Percentiles rank a stretch among this genome's conserved stretches.
These are phyloP conservation scores for Aspergillus sp. DNA, from an alignment of 2,329 filamentous ascomycete species.

Conservation along the genomic window DNA sequence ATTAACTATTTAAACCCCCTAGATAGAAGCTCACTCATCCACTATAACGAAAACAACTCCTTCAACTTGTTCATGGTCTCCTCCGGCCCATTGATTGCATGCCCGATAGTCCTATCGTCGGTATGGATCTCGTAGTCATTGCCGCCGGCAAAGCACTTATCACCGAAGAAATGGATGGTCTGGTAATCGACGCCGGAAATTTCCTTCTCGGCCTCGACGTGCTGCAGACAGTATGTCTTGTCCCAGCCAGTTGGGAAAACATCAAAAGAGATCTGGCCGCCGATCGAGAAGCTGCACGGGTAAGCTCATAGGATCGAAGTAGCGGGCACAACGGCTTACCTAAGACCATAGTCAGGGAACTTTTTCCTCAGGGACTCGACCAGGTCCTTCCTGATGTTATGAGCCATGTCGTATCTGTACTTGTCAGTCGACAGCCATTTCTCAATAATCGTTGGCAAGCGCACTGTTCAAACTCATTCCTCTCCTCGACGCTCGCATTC, in stretches of 20 bases:
- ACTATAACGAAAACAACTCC: constrained; percentile 64
- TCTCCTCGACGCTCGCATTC: constrained; percentile 72
- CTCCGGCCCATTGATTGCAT: constrained; percentile 70
- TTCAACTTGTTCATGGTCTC: constrained; percentile 74
- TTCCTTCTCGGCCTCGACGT: constrained; percentile 73
- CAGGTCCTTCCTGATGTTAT: constrained; percentile 67
- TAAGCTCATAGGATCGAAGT: too few relatives aligned
- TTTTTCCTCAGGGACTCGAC: constrained; percentile 67
- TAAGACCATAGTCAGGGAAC: constrained; percentile 76
- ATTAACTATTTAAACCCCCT: too few relatives aligned
- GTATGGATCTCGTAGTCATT: constrained; percentile 94
- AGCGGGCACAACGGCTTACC: too few relatives aligned
- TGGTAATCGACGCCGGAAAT: constrained; percentile 58
- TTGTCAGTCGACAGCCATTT: constrained; percentile 6
- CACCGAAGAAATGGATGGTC: constrained; percentile 94
- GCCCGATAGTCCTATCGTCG: constrained; percentile 73
- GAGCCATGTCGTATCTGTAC: constrained; percentile 60
- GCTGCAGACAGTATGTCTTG: constrained; percentile 91
- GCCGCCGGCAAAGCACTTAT: constrained; percentile 84
- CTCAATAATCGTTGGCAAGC: not conserved
- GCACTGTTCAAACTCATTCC: constrained; percentile 64
- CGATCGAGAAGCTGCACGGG: constrained; percentile 67
- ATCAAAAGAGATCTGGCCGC: constrained; percentile 96
- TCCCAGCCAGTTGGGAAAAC: constrained; percentile 97
- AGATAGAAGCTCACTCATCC: too few relatives aligned